phyloP scores from a whole-genome alignment of 148 eudicot genomes.

The Silene conica region DNA sequence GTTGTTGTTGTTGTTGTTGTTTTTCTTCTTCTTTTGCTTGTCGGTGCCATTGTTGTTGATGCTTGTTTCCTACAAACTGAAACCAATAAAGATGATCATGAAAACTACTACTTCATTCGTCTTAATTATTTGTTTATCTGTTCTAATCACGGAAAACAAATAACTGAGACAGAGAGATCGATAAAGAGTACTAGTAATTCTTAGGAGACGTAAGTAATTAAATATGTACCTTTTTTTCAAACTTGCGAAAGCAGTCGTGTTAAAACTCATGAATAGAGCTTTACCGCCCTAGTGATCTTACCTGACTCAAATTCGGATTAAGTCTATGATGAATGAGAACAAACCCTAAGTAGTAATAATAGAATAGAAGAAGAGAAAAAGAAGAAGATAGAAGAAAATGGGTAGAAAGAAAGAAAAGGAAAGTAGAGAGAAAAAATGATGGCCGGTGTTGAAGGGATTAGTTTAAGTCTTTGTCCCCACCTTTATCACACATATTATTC shows the following conservation, averaged over 20 bases:
- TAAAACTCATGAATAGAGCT: no score
- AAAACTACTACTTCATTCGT: slow-evolving; percentile 5
- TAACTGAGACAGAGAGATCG: no score
- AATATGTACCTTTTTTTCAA: slow-evolving; percentile 2
- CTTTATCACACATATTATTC: neutral
- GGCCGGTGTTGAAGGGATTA: slow-evolving; percentile 3
- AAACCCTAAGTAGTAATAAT: slow-evolving; percentile 20
- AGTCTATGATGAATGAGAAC: neutral
- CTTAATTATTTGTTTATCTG: neutral
- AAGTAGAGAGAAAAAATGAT: neutral
- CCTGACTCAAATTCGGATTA: no score
- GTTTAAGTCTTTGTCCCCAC: slow-evolving; percentile 20
- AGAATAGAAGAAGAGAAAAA: no score
- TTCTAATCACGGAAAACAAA: no score
- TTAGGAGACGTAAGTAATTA: neutral
- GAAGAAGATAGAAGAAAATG: neutral
- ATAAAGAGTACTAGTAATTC: no score
- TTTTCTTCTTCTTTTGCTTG: slow-evolving; percentile 22
- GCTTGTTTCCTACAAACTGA: neutral
- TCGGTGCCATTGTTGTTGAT: slow-evolving; percentile 30
- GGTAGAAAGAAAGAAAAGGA: neutral
- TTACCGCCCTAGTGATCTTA: no score
- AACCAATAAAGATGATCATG: neutral
- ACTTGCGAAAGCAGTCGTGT: neutral
- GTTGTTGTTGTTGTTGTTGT: slow-evolving; percentile 1